Base-by-base conservation (phyloP, 1,284 basidiomycete species). In the Fomitopsis palustris region DNA sequence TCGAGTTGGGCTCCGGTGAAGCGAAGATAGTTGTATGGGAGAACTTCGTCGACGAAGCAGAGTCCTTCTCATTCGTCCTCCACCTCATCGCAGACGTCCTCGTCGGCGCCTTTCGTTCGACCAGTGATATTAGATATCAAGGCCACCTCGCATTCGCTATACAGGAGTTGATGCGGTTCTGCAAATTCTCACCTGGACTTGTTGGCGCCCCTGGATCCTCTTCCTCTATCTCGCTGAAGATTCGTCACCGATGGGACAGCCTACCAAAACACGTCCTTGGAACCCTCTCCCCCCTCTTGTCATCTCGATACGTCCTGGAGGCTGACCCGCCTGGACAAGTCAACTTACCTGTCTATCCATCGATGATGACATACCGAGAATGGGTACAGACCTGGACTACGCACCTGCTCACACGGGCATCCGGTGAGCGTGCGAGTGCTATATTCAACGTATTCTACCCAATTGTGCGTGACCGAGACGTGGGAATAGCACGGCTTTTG, bases 371-470 rank as follows among this genome's bases (percentile, higher is more conserved):
- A 0, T 99, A 97, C 74, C 87, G 96, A 52, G 96, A 99, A 72
- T 99, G 97, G 97, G 82, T 99, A 23, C 94, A 97, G 65, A 73
- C 84, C 0, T 99, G 96, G 96, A 88, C 92, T 0, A 82, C 84
- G 12, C 83, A 93, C 69, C 84, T 99, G n/a, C 93, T 98, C 58
- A 80, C 83, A 10, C 77, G 81, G 69, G 81, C 80, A 2, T 82
- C 82, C 2, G 85, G 84, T n/a, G 67, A 71, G 2, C 78, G 76
- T 33, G 90, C 90, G 4, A 74, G 78, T 60, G 76, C 75, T 23
- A 87, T 99, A 51, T 99, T 99, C 69, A 78, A 82, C 9, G 85
- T 90, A 5, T 93, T 98, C 69, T 83, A 87, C 23, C 85, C 88
- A 3, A 87, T 92, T 0, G 83, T 98, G 27, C 83, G 87, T 43